These are phyloP conservation scores for Skeletonema grethae DNA, from an alignment of 108 stramenopile genomes.

Conservation along the genomic window DNA sequence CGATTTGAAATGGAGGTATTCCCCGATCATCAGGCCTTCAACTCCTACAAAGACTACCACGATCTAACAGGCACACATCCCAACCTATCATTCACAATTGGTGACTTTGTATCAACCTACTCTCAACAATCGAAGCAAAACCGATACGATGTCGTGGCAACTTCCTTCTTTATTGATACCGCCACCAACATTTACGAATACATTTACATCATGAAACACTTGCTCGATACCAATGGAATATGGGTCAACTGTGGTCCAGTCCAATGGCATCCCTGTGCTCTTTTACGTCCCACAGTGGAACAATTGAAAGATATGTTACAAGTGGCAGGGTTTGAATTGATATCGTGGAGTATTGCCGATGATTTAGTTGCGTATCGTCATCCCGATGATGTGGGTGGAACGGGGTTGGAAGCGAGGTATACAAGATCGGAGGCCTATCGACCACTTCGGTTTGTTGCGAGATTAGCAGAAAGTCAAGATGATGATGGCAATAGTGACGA, in stretches of 20 bases:
- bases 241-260: conserved; percentile 85
- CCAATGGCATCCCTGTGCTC: conserved; percentile 81
- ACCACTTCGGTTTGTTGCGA: conserved; percentile 43
- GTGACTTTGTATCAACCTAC: conserved; percentile 57
- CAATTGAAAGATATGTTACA: conserved; percentile 58
- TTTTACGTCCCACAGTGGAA: conserved; percentile 58
- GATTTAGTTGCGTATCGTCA: conserved; percentile 62
- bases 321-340: conserved; percentile 52
- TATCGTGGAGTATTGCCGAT: conserved; percentile 59
- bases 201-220: conserved; percentile 43
- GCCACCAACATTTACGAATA: conserved; percentile 78
- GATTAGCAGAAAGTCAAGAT: background rate
- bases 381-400: conserved; percentile 23
- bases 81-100: conserved; percentile 68
- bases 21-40: conserved; percentile 45
- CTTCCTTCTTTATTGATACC: conserved; percentile 82
- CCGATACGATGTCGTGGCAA: conserved; percentile 60
- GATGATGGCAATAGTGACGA: background rate
- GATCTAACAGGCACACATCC: conserved; percentile 3
- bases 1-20: conserved; percentile 55
- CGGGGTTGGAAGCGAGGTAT: conserved; percentile 30
- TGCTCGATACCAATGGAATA: conserved; percentile 30
- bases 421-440: conserved; percentile 71
- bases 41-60: conserved; percentile 6
- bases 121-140: conserved; percentile 11